A percentile compares a stretch with the other conserved stretches of the same genome.
These are phyloP conservation scores for Saccharomyces hybrid DNA, from an alignment of 1,139 yeast species.

Conservation along the genomic window DNA sequence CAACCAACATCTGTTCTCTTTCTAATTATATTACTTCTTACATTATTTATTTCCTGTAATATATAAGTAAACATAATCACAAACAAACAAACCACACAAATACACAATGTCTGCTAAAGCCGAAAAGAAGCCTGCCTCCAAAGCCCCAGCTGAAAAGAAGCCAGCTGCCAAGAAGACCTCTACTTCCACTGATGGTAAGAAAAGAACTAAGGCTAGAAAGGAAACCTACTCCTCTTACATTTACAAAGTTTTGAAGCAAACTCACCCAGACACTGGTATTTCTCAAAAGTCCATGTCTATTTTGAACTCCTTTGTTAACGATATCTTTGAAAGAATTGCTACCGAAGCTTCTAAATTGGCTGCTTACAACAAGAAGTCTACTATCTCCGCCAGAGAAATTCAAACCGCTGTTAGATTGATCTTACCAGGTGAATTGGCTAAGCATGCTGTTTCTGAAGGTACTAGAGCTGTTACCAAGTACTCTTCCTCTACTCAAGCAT, in stretches of 20 bases:
- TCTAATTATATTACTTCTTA: too few relatives aligned
- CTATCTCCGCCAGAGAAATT: constrained; percentile 98
- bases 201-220: constrained; percentile 96
- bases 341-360: constrained; percentile 98
- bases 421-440: constrained; percentile 99
- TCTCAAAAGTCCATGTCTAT: constrained; percentile 99
- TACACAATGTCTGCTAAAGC: constrained; percentile 88
- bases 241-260: constrained; percentile 97
- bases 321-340: constrained; percentile 92
- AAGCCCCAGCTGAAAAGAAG: constrained; percentile 97
- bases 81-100: constrained; percentile 8
- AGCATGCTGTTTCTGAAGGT: constrained; percentile 99
- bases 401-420: constrained; percentile 99
- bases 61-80: background rate
- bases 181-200: constrained; percentile 67
- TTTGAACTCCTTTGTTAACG: constrained; percentile 98
- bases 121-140: constrained; percentile 98
- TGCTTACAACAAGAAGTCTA: constrained; percentile 98
- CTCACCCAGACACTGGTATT: constrained; percentile 99
- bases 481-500: constrained; percentile 60
- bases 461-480: constrained; percentile 99
- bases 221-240: constrained; percentile 98
- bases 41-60: too few relatives aligned
- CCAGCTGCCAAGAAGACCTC: constrained; percentile 96
- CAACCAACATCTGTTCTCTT: too few relatives aligned